A percentile compares a stretch with the other conserved stretches of the same genome.
Conservation (phyloP, 768 basidiomycete genomes). For the Termitomyces sp. region DNA sequence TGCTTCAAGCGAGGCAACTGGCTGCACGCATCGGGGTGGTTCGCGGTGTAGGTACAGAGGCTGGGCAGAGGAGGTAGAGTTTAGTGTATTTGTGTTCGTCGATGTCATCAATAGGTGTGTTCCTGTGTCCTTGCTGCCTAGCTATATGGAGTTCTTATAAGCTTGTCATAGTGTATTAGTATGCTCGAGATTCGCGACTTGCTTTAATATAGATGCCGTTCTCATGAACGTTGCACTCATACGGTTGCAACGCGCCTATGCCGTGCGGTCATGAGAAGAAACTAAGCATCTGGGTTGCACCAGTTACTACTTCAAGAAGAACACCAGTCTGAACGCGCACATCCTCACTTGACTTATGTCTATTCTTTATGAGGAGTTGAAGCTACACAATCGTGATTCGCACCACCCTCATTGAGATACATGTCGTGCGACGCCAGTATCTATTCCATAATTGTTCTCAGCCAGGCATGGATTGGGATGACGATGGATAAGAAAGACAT, state of each 20-base stretch:
- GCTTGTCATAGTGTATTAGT: neutral
- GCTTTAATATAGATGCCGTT: neutral
- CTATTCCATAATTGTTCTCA: too few relatives aligned
- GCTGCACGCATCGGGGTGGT: slow-evolving; percentile 82
- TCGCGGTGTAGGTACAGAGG: slow-evolving; percentile 29
- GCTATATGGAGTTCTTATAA: neutral
- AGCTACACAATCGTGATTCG: too few relatives aligned
- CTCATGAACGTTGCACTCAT: neutral
- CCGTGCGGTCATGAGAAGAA: neutral
- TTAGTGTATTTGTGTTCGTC: neutral
- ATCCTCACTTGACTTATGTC: too few relatives aligned
- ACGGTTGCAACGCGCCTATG: neutral
- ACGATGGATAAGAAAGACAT: too few relatives aligned
- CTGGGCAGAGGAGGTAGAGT: slow-evolving; percentile 9
- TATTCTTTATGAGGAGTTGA: neutral
- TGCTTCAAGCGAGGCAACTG: slow-evolving; percentile 72
- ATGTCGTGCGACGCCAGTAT: neutral
- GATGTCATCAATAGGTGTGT: slow-evolving; percentile 10
- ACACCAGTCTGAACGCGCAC: neutral
- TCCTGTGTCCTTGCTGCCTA: neutral
- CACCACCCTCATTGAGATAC: neutral
- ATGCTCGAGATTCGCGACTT: neutral
- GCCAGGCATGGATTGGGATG: too few relatives aligned
- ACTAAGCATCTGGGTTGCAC: neutral
- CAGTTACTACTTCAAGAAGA: neutral